These are phyloP conservation scores for Xylaria palmicola DNA, from an alignment of 495 filamentous ascomycete species.

Conservation along the genomic window DNA sequence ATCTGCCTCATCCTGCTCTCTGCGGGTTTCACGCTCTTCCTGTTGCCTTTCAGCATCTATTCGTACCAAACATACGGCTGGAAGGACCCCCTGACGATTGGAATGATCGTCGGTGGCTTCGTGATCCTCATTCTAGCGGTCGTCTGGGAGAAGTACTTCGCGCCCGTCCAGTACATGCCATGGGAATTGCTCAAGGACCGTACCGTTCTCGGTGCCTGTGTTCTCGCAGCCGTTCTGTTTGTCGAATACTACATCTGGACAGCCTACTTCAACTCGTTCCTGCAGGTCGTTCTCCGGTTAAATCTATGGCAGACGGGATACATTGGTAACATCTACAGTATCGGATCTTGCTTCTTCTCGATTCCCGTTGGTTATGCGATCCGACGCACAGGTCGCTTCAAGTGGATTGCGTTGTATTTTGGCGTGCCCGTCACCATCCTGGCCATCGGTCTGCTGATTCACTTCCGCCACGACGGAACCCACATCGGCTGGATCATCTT, in stretches of 20 bases:
- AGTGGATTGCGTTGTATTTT: constrained; percentile 51
- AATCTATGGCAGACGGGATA: constrained; percentile 50
- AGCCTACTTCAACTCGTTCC: constrained; percentile 57
- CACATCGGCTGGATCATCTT: constrained; percentile 69
- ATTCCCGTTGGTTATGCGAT: constrained; percentile 57
- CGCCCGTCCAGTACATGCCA: constrained; percentile 57
- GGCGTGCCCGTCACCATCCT: constrained; percentile 62
- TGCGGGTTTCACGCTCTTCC: constrained; percentile 57
- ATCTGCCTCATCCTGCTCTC: constrained; percentile 54
- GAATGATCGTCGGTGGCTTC: constrained; percentile 55
- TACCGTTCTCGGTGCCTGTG: constrained; percentile 58
- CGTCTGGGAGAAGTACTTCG: constrained; percentile 55
- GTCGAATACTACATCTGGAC: constrained; percentile 62
- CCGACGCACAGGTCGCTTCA: constrained; percentile 58
- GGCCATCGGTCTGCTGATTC: constrained; percentile 71
- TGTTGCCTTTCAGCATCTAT: constrained; percentile 60
- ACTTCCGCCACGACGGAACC: constrained; percentile 59
- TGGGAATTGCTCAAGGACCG: constrained; percentile 58
- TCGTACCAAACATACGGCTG: constrained; percentile 50
- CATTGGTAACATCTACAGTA: constrained; percentile 48
- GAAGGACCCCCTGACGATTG: constrained; percentile 53
- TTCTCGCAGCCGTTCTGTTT: constrained; percentile 51
- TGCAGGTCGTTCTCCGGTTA: constrained; percentile 60
- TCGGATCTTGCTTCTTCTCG: constrained; percentile 52
- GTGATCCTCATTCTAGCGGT: constrained; percentile 53